phyloP scores from a whole-genome alignment of 202 grass and related monocot species.

The Zizania palustris region DNA sequence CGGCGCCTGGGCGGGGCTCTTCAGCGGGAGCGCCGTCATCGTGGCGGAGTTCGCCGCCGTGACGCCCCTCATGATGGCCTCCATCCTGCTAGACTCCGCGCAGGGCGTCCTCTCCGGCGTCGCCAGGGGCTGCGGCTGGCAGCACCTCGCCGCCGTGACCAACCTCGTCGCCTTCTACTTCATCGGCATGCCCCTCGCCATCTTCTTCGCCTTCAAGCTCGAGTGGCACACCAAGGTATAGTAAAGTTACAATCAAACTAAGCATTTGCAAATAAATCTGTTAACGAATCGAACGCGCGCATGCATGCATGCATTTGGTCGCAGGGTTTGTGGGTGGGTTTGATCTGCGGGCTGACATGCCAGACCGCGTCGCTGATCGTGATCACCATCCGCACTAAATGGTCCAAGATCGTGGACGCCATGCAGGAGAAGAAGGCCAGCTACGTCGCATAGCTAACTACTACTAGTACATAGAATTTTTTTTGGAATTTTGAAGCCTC shows the following conservation, averaged over 20 bases:
- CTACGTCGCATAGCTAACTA: slow-evolving; percentile 33
- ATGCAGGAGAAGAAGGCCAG: slow-evolving; percentile 45
- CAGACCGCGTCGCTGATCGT: slow-evolving; percentile 54
- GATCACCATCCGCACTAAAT: slow-evolving; percentile 69
- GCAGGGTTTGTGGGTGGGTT: slow-evolving; percentile 74
- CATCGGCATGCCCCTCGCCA: slow-evolving; percentile 71
- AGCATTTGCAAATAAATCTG: not conserved
- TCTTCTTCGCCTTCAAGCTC: slow-evolving; percentile 81
- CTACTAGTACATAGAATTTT: no score
- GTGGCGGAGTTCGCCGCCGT: slow-evolving; percentile 60
- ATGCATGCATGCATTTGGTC: no score
- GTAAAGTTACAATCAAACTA: not conserved
- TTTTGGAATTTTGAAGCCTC: no score
- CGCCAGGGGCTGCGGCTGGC: slow-evolving; percentile 90
- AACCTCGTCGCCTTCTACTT: slow-evolving; percentile 93
- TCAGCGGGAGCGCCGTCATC: slow-evolving; percentile 66
- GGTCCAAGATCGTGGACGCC: slow-evolving; percentile 50
- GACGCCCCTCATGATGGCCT: slow-evolving; percentile 59
- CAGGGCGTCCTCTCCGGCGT: slow-evolving; percentile 88
- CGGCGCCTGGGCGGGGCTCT: slow-evolving; percentile 64
- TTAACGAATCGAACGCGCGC: no score
- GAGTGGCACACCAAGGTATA: slow-evolving; percentile 56
- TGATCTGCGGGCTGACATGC: slow-evolving; percentile 65
- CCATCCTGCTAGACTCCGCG: slow-evolving; percentile 79
- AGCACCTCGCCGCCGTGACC: slow-evolving; percentile 75